phyloP scores from a whole-genome alignment of 2,329 filamentous ascomycete genomes.

The Immersiporthe knoxdaviesiana region DNA sequence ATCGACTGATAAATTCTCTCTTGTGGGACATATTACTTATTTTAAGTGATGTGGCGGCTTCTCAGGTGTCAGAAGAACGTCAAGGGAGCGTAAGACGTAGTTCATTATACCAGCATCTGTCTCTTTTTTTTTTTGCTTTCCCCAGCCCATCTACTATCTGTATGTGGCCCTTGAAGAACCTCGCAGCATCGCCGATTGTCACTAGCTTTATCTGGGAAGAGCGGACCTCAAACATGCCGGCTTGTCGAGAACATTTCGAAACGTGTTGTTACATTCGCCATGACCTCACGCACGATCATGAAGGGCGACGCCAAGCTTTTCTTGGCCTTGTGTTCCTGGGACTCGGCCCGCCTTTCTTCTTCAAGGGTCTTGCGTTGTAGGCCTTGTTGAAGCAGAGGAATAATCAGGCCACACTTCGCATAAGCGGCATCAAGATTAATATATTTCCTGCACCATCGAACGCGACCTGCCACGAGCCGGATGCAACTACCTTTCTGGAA shows the following conservation, averaged over 20 bases:
- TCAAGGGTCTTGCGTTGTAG: background rate
- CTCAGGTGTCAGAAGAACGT: slow-evolving; percentile 6
- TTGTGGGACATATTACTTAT: no score
- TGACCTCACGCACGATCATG: background rate
- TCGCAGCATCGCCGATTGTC: background rate
- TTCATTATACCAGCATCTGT: slow-evolving; percentile 31
- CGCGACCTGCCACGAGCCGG: background rate
- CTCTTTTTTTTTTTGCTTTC: background rate
- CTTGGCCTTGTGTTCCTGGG: background rate
- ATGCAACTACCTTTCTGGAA: background rate
- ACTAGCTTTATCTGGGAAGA: background rate
- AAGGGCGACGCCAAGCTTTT: background rate
- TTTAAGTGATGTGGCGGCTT: background rate
- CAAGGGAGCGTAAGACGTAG: slow-evolving; percentile 32
- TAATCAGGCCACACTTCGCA: background rate
- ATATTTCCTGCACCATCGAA: background rate
- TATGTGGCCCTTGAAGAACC: background rate
- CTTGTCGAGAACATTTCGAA: slow-evolving; percentile 2
- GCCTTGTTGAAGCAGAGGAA: background rate
- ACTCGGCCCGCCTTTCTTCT: background rate
- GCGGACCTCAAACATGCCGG: background rate
- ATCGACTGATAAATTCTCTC: slow-evolving; percentile 27
- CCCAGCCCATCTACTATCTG: no score
- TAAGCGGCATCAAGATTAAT: background rate
- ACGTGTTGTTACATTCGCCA: background rate